Conservation (phyloP, 2,329 filamentous ascomycete species). For the Fusarium falciforme region DNA sequence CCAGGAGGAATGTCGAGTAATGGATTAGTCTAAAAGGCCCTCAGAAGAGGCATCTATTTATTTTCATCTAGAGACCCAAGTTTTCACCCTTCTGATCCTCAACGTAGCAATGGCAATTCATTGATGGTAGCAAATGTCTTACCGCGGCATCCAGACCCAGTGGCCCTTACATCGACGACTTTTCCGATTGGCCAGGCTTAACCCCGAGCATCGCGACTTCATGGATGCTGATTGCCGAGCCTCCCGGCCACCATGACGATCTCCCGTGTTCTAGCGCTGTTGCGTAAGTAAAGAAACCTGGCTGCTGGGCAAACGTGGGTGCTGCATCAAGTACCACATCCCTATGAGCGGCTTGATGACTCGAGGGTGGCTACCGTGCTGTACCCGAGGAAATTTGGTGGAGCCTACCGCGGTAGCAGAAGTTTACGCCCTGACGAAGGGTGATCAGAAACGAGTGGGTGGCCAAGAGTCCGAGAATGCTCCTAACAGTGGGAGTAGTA, state of each 20-base stretch:
- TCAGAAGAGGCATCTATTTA: background rate
- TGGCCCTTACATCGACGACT: background rate
- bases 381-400: background rate
- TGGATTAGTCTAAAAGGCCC: background rate
- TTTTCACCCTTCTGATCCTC: background rate
- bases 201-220: background rate
- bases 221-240: background rate
- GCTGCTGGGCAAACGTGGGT: background rate
- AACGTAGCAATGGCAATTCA: background rate
- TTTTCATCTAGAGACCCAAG: background rate
- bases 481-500: background rate
- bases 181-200: background rate
- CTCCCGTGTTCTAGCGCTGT: background rate
- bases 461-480: background rate
- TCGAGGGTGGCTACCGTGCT: background rate
- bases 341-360: background rate
- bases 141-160: background rate
- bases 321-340: background rate
- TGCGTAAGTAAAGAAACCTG: background rate
- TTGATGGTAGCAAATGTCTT: background rate
- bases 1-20: background rate
- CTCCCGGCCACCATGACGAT: background rate
- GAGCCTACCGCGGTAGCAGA: background rate
- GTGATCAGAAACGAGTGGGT: background rate
- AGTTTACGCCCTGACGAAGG: background rate